These are phyloP conservation scores for Apophysomyces elegans DNA, from an alignment of 371 early-diverging fungal species.

Conservation along the genomic window DNA sequence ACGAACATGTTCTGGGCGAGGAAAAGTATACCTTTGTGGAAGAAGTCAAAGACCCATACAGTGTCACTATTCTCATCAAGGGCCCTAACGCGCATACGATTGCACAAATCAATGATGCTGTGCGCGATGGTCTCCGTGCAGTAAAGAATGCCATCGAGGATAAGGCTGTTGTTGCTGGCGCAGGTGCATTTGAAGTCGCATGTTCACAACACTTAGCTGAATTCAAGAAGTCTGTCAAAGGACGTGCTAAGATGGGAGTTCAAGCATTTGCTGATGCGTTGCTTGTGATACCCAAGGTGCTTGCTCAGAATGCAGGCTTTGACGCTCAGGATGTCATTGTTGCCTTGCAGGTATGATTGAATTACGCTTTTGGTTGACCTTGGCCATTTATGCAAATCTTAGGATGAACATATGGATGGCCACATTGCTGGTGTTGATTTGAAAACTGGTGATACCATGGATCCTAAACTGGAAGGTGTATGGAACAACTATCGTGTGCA, in stretches of 20 bases:
- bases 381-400: not conserved
- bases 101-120: slow-evolving; percentile 96
- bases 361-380: not conserved
- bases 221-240: slow-evolving; percentile 91
- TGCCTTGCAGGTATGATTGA: slow-evolving; percentile 65
- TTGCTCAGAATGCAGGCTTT: slow-evolving; percentile 96
- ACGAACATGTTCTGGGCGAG: slow-evolving; percentile 98
- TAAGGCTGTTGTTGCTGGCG: slow-evolving; percentile 92
- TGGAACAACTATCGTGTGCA: slow-evolving; percentile 99
- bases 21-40: slow-evolving; percentile 99
- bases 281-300: slow-evolving; percentile 95
- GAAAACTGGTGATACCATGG: slow-evolving; percentile 93
- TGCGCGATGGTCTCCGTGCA: slow-evolving; percentile 98
- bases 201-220: slow-evolving; percentile 80
- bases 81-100: slow-evolving; percentile 97
- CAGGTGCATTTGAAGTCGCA: slow-evolving; percentile 96
- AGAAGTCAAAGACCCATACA: slow-evolving; percentile 92
- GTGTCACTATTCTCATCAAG: slow-evolving; percentile 97
- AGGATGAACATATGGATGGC: slow-evolving; percentile 90
- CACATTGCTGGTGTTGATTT: slow-evolving; percentile 95
- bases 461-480: slow-evolving; percentile 93
- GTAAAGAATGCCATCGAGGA: slow-evolving; percentile 98
- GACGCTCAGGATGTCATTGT: slow-evolving; percentile 98
- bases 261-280: slow-evolving; percentile 97
- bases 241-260: slow-evolving; percentile 95